Percentiles rank a stretch among this genome's conserved stretches.
These are phyloP conservation scores for Penicillium sp. DNA, from an alignment of 2,329 filamentous ascomycete genomes.

Conservation along the genomic window DNA sequence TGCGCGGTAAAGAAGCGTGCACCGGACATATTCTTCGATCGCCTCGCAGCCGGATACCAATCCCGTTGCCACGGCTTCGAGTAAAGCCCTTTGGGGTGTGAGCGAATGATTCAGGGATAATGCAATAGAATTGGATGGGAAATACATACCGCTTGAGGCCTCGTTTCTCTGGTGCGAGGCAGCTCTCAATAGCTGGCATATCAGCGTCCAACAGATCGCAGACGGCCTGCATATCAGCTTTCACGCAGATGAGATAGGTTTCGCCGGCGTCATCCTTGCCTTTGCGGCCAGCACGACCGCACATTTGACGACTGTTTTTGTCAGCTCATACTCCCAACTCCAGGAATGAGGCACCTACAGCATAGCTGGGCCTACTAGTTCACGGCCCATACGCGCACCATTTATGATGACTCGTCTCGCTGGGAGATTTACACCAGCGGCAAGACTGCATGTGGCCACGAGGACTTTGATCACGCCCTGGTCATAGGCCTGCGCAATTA, in stretches of 20 bases:
- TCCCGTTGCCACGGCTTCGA: constrained; percentile 69
- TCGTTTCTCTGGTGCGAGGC: constrained; percentile 64
- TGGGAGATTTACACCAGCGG: constrained; percentile 76
- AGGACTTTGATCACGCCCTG: constrained; percentile 66
- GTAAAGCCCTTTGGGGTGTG: constrained; percentile 56
- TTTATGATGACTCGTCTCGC: constrained; percentile 74
- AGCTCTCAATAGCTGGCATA: constrained; percentile 68
- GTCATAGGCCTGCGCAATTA: constrained; percentile 71
- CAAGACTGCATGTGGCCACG: constrained; percentile 74
- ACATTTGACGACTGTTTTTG: constrained; percentile 65
- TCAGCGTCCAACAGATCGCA: constrained; percentile 71
- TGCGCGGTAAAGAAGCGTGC: constrained; percentile 65
- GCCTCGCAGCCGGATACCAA: constrained; percentile 65
- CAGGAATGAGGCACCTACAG: constrained; percentile 46
- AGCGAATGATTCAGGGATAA: background rate
- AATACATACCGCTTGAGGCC: constrained; percentile 62
- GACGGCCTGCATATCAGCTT: constrained; percentile 67
- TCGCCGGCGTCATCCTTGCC: constrained; percentile 76
- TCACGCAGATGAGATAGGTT: constrained; percentile 72
- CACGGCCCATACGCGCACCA: constrained; percentile 72
- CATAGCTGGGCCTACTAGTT: constrained; percentile 75
- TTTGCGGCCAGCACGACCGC: constrained; percentile 73
- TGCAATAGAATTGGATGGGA: background rate
- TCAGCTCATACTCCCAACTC: constrained; percentile 22
- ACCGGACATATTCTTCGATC: constrained; percentile 66